Conservation (phyloP, 371 early-diverging fungal genomes). For the Lichtheimia hyalospora region DNA sequence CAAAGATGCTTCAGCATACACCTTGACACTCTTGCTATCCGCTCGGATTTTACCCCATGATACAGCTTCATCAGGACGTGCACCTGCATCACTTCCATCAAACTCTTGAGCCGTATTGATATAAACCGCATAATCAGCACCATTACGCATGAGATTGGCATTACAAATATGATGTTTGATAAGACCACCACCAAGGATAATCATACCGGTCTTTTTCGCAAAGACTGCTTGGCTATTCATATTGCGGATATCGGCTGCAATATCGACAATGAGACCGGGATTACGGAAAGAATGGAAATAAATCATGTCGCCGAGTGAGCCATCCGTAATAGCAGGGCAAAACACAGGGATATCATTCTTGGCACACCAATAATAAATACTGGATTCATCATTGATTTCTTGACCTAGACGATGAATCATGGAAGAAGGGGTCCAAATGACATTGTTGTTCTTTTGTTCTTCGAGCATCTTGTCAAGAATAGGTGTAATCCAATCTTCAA, state of each 20-base stretch:
- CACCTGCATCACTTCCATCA: slow-evolving; percentile 99
- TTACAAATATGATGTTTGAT: slow-evolving; percentile 99
- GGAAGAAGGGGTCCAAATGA: slow-evolving; percentile 91
- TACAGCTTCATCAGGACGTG: slow-evolving; percentile 98
- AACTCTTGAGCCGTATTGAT: slow-evolving; percentile 99
- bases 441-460: slow-evolving; percentile 82
- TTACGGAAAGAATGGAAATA: slow-evolving; percentile 96
- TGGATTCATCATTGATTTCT: slow-evolving; percentile 91
- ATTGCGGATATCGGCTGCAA: slow-evolving; percentile 92
- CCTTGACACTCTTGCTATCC: slow-evolving; percentile 88
- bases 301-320: slow-evolving; percentile 99
- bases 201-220: slow-evolving; percentile 95
- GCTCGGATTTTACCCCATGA: slow-evolving; percentile 99
- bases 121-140: slow-evolving; percentile 98
- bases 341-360: slow-evolving; percentile 98
- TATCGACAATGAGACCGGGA: slow-evolving; percentile 95
- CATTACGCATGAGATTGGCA: slow-evolving; percentile 99
- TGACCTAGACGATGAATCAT: slow-evolving; percentile 96
- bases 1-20: slow-evolving; percentile 94
- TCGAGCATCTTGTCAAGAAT: slow-evolving; percentile 92
- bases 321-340: slow-evolving; percentile 99
- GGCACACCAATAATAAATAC: slow-evolving; percentile 94
- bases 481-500: slow-evolving; percentile 98
- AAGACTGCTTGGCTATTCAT: slow-evolving; percentile 96
- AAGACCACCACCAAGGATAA: slow-evolving; percentile 98